Evolutionary conservation across 495 filamentous ascomycete genomes (phyloP).

Genomic region (Amphirosellinia nigrospora): DNA sequence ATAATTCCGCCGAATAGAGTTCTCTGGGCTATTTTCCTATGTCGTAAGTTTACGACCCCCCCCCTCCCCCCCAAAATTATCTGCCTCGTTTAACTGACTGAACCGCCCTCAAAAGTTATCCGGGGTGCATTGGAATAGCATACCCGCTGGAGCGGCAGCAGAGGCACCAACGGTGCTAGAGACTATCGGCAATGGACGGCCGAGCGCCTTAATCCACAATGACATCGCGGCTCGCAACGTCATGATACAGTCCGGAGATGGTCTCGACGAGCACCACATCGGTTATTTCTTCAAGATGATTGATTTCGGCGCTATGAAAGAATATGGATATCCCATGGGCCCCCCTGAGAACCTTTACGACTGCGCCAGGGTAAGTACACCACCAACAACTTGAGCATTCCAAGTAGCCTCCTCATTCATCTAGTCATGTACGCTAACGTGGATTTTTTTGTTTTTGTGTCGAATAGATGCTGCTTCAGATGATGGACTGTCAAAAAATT

Average conservation of each 20-base stretch:
- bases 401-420: not conserved
- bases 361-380: not conserved
- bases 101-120: not conserved
- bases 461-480: not conserved
- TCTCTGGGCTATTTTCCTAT: slow-evolving; percentile 14
- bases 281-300: slow-evolving; percentile 2
- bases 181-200: not conserved
- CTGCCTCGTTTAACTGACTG: too few species aligned
- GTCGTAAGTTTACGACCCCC: not conserved
- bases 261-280: not conserved
- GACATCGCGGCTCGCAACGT: not conserved
- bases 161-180: not conserved
- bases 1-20: not conserved
- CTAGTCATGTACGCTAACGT: not conserved
- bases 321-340: not conserved
- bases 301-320: slow-evolving; percentile 5
- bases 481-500: not conserved
- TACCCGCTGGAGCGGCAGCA: not conserved
- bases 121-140: slow-evolving; percentile 14
- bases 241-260: not conserved
- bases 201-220: not conserved
- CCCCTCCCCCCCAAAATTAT: not conserved
- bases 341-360: not conserved
- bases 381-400: not conserved
- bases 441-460: not conserved